Evolutionary conservation across 768 basidiomycete species (phyloP).

Genomic region (Tephrocybe rancida): DNA sequence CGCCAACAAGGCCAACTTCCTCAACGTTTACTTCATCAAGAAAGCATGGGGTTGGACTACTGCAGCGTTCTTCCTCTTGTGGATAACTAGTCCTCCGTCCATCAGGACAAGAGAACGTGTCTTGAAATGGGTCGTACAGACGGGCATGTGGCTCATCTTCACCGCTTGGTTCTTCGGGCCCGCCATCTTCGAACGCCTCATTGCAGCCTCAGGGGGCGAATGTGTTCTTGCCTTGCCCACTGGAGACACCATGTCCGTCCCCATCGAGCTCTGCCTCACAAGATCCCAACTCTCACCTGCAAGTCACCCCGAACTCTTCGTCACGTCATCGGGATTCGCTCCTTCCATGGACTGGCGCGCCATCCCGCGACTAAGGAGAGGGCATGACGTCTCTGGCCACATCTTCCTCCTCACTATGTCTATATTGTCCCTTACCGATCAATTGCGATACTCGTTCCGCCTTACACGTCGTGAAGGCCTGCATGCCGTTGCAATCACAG

Average conservation of each 20-base stretch:
- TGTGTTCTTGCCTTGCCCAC: slow-evolving; percentile 70
- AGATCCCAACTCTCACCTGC: slow-evolving; percentile 52
- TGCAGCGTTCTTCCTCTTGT: slow-evolving; percentile 59
- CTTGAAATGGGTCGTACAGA: slow-evolving; percentile 58
- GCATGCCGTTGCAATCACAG: slow-evolving; percentile 51
- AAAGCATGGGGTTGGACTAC: slow-evolving; percentile 91
- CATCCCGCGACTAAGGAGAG: slow-evolving; percentile 67
- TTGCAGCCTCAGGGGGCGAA: slow-evolving; percentile 69
- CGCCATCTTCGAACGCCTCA: slow-evolving; percentile 67
- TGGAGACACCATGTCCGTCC: slow-evolving; percentile 55
- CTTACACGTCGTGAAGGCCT: slow-evolving; percentile 37
- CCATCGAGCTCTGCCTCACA: slow-evolving; percentile 57
- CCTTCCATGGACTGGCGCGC: slow-evolving; percentile 46
- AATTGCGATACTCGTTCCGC: slow-evolving; percentile 61
- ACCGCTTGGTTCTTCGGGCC: slow-evolving; percentile 91
- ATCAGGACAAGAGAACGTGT: slow-evolving; percentile 45
- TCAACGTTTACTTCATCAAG: slow-evolving; percentile 91
- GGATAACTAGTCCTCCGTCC: slow-evolving; percentile 54
- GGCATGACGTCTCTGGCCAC: slow-evolving; percentile 95
- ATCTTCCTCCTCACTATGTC: slow-evolving; percentile 87
- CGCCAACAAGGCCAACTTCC: slow-evolving; percentile 75
- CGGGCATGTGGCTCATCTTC: slow-evolving; percentile 72
- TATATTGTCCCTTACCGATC: slow-evolving; percentile 76
- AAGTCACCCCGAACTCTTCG: slow-evolving; percentile 69
- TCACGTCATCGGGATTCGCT: slow-evolving; percentile 34